Evolutionary conservation across 1,284 basidiomycete species (phyloP), one percentile per base, ranked within the genome.

Genomic region (Marasmius oreades): DNA sequence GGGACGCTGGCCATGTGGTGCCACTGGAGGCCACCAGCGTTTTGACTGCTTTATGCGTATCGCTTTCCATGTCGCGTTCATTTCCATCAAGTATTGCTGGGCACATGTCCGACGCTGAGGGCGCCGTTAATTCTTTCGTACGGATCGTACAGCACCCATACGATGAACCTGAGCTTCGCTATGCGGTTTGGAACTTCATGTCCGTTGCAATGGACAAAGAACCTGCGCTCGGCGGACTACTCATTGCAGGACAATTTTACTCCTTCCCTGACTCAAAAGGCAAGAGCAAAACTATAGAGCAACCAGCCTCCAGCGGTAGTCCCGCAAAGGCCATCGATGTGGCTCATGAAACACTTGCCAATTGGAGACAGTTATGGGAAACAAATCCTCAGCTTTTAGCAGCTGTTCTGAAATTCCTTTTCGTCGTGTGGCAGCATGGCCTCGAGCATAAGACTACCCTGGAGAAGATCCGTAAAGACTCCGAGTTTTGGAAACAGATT

Each of bases 101-200:
- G 0, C 89, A 90, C 66, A 74, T 92, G 8, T 79, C 82, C 6
- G 81, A 88, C 64, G 85, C 90, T 1, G 88, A 91, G 64, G 77
- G 80, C 22, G 83, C 80, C 2, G 81, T 90, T 5, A 68, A 79
- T 11, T 76, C 80, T 0, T 70, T 90, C 11, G 82, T 89, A 1
- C 78, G 80, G 18, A 85, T 90, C 46, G 74, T 87, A 5, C 80
- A 84, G 52, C 82, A 89, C 65, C 86, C 87, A 0, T 90, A 86
- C 62, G 84, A 88, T 42, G 87, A 90, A 44, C 74, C 84, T 10
- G 66, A 77, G 3, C 76, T 93, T 28, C 84, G 90, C 5, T 84
- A 84, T 44, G 81, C 87, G 0, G 82, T 92, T 1, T 97, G 95
- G 93, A 82, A 80, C 57, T 89, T 97, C 64, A 84, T 96, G 24